phyloP scores from a whole-genome alignment of 2,329 filamentous ascomycete genomes.

The Penicillium sp. region DNA sequence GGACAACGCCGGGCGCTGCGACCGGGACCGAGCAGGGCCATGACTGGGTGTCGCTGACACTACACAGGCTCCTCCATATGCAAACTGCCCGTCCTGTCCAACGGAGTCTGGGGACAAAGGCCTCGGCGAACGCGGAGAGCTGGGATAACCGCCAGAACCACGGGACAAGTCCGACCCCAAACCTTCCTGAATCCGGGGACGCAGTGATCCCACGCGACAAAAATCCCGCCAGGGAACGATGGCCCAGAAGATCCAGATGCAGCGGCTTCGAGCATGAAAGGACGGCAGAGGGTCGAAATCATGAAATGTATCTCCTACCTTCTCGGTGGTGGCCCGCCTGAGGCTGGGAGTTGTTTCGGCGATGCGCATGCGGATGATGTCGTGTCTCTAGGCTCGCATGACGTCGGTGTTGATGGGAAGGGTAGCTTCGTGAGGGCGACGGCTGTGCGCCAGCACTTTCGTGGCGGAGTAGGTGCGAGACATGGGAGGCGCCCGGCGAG shows the following conservation, averaged over 20 bases:
- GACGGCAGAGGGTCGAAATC: not conserved
- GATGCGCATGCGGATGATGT: slow-evolving; percentile 17
- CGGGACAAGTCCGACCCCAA: slow-evolving; percentile 24
- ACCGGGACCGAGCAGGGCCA: not conserved
- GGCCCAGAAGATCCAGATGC: slow-evolving; percentile 4
- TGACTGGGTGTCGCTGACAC: not conserved
- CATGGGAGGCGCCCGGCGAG: slow-evolving; percentile 11
- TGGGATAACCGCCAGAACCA: slow-evolving; percentile 11
- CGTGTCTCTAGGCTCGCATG: slow-evolving; percentile 19
- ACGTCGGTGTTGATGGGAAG: slow-evolving; percentile 18
- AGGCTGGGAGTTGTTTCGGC: slow-evolving; percentile 24
- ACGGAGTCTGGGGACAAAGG: too few relatives aligned
- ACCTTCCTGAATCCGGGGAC: slow-evolving; percentile 21
- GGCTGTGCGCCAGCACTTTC: slow-evolving; percentile 17
- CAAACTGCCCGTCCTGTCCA: too few relatives aligned
- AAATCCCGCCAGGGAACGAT: not conserved
- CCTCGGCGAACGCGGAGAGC: slow-evolving; percentile 15
- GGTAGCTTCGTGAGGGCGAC: slow-evolving; percentile 16
- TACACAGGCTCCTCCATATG: too few relatives aligned
- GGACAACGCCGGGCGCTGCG: not conserved
- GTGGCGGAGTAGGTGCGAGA: slow-evolving; percentile 18
- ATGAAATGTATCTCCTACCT: slow-evolving; percentile 15
- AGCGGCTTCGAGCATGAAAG: not conserved
- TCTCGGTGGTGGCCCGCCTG: slow-evolving; percentile 12
- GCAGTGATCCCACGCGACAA: slow-evolving; percentile 13